Percentiles rank a stretch among this genome's conserved stretches.
phyloP scores from a whole-genome alignment of 306 rosid genomes.

The Medicago ruthenica region DNA sequence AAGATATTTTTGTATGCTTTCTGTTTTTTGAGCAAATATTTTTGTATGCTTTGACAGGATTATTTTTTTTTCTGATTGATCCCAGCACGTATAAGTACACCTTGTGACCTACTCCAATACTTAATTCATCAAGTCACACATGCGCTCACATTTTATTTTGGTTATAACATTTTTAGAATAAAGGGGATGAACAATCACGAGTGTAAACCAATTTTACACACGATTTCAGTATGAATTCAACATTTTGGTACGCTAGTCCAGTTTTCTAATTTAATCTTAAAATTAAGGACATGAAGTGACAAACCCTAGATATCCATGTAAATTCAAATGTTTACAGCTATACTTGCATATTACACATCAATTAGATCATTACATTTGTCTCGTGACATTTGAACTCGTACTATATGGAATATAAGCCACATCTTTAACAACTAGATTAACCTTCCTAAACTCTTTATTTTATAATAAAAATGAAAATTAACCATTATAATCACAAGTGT shows the following conservation, averaged over 20 bases:
- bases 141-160: neutral
- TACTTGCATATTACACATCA: neutral
- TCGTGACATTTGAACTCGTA: neutral
- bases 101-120: constrained; percentile 1
- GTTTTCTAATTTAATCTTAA: too few species aligned
- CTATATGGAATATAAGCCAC: too few species aligned
- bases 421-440: neutral
- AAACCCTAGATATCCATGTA: too few species aligned
- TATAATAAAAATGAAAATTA: neutral
- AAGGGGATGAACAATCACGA: too few species aligned
- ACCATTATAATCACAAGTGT: constrained; percentile 8
- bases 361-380: neutral
- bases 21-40: neutral
- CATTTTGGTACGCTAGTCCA: too few species aligned
- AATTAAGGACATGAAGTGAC: too few species aligned
- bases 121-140: constrained; percentile 21
- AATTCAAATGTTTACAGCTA: neutral
- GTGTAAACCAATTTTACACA: too few species aligned
- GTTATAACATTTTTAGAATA: neutral
- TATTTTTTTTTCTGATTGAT: constrained; percentile 36
- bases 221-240: too few species aligned
- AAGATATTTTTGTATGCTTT: neutral
- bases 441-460: neutral
- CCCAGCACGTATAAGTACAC: constrained; percentile 49
- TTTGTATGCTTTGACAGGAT: constrained; percentile 36